Percentiles rank a stretch among this genome's conserved stretches.
phyloP scores from a whole-genome alignment of 164 flowering plant species.

The Sextonia rubra region DNA sequence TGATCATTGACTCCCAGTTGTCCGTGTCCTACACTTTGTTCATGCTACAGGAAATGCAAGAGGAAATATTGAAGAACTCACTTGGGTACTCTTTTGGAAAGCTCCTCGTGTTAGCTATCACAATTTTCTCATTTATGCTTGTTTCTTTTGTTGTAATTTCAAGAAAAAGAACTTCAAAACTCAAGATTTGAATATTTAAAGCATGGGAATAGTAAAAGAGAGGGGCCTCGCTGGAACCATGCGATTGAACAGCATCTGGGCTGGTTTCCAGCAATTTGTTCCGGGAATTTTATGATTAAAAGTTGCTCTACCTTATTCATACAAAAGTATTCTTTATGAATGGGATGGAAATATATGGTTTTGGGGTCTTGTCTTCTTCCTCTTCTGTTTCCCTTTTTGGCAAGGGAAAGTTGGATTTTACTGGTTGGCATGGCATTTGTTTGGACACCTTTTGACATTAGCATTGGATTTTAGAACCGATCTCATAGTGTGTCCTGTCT shows the following conservation, averaged over 20 bases:
- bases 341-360: not conserved
- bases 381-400: not conserved
- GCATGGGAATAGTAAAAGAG: not conserved
- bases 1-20: too few species aligned
- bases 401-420: not conserved
- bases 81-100: constrained; percentile 26
- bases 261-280: not conserved
- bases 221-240: not conserved
- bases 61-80: constrained; percentile 10
- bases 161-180: constrained; percentile 55
- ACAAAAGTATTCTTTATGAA: not conserved
- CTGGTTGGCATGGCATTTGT: not conserved
- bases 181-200: constrained; percentile 39
- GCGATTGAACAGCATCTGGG: not conserved
- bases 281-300: not conserved
- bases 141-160: constrained; percentile 43
- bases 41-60: constrained; percentile 19
- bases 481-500: not conserved
- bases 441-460: too few species aligned
- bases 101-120: constrained; percentile 13
- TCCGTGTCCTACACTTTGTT: not conserved
- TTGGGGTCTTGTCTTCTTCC: not conserved
- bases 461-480: not conserved
- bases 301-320: not conserved
- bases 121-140: constrained; percentile 25